Percentiles rank a stretch among this genome's conserved stretches.
These are phyloP conservation scores for Helicostylum pulchrum DNA, from an alignment of 192 early-diverging fungal species.

Conservation along the genomic window DNA sequence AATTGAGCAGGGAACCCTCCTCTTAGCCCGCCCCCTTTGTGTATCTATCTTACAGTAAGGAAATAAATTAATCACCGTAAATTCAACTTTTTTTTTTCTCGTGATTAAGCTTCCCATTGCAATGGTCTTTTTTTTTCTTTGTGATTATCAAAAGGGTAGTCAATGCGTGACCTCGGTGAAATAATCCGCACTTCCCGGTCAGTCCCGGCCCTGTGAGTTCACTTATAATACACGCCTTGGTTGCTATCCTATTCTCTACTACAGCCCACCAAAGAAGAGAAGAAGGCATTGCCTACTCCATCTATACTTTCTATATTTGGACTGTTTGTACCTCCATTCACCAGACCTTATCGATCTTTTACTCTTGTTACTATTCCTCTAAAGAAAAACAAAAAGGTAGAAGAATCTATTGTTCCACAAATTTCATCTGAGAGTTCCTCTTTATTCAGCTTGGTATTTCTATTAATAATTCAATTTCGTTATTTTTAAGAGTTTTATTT, in stretches of 20 bases:
- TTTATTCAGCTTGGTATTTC: not conserved
- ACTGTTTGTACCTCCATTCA: conserved; percentile 7
- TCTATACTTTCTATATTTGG: conserved; percentile 11
- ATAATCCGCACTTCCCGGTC: not conserved
- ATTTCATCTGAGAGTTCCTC: not conserved
- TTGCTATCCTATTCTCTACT: too few relatives aligned
- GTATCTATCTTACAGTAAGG: too few relatives aligned
- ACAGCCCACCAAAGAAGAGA: too few relatives aligned
- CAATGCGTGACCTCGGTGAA: not conserved
- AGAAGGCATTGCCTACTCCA: not conserved
- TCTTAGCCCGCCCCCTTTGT: not conserved
- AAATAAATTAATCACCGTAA: too few relatives aligned
- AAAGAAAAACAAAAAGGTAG: too few relatives aligned
- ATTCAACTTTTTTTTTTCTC: not conserved
- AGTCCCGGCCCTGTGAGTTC: not conserved
- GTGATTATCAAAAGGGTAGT: conserved; percentile 14
- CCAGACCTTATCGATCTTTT: conserved; percentile 16
- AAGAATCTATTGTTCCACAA: too few relatives aligned
- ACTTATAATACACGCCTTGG: not conserved
- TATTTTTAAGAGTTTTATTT: too few relatives aligned
- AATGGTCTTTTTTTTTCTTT: not conserved
- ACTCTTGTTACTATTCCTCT: too few relatives aligned
- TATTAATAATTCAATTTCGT: not conserved
- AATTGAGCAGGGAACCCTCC: conserved; percentile 3
- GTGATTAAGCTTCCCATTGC: not conserved